Conservation (phyloP, 345 rosid species). For the Eucalyptus regnans region DNA sequence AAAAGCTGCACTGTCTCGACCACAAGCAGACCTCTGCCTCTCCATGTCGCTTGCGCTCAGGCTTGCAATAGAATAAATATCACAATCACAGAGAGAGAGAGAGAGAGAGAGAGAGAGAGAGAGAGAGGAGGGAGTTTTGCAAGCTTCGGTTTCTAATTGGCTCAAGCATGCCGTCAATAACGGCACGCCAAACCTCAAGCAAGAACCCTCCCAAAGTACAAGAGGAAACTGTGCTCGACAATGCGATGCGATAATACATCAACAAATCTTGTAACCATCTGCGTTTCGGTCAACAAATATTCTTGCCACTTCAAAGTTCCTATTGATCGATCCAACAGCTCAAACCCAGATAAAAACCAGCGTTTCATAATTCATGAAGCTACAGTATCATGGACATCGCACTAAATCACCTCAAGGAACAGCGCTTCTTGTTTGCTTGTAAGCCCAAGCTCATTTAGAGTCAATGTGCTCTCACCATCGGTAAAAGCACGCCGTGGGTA, state of each 20-base stretch:
- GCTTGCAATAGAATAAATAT: background rate
- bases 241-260: background rate
- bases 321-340: background rate
- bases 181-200: background rate
- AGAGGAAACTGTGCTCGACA: background rate
- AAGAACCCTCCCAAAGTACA: background rate
- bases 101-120: background rate
- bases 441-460: conserved; percentile 80
- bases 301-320: background rate
- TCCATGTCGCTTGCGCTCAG: background rate
- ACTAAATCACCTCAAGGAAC: conserved; percentile 77
- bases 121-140: background rate
- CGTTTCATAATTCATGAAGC: background rate
- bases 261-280: background rate
- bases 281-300: background rate
- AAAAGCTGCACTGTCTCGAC: background rate
- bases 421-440: conserved; percentile 94
- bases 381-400: background rate
- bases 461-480: conserved; percentile 50
- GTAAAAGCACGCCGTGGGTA: conserved; percentile 92
- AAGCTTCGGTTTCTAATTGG: background rate
- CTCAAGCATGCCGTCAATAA: background rate
- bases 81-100: background rate
- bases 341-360: background rate
- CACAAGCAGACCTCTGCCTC: background rate